These are phyloP conservation scores for Saraca asoca DNA, from an alignment of 331 rosid species.

Conservation along the genomic window DNA sequence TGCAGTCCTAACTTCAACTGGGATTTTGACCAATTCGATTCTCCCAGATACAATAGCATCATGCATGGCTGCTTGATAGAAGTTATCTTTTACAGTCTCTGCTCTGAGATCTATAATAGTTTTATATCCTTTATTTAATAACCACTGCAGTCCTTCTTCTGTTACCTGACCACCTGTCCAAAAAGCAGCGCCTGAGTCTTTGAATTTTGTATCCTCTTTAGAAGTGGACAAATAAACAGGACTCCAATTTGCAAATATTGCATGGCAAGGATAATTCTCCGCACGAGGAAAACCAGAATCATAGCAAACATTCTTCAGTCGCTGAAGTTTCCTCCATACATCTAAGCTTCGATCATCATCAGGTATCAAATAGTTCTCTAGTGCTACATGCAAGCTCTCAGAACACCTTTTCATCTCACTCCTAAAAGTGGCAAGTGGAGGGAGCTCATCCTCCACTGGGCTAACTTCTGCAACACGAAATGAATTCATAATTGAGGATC, in stretches of 20 bases:
- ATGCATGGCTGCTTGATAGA: slow-evolving; percentile 56
- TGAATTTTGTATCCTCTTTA: slow-evolving; percentile 47
- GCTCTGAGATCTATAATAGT: slow-evolving; percentile 87
- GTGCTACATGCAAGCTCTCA: slow-evolving; percentile 93
- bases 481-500: slow-evolving; percentile 52
- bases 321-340: slow-evolving; percentile 91
- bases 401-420: slow-evolving; percentile 93
- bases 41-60: slow-evolving; percentile 66
- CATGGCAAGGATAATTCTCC: slow-evolving; percentile 75
- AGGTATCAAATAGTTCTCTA: slow-evolving; percentile 66
- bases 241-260: slow-evolving; percentile 77
- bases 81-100: slow-evolving; percentile 67
- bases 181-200: slow-evolving; percentile 66
- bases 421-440: slow-evolving; percentile 81
- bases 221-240: slow-evolving; percentile 58
- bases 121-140: slow-evolving; percentile 68
- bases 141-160: slow-evolving; percentile 93
- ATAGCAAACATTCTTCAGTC: slow-evolving; percentile 85
- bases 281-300: slow-evolving; percentile 74
- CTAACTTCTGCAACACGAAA: slow-evolving; percentile 43
- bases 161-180: slow-evolving; percentile 97
- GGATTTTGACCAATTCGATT: slow-evolving; percentile 75
- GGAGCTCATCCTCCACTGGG: slow-evolving; percentile 60
- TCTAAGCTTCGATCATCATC: slow-evolving; percentile 62
- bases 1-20: slow-evolving; percentile 74